These are phyloP conservation scores for Lycium ferocissimum DNA, from an alignment of 257 asterid species.

Conservation along the genomic window DNA sequence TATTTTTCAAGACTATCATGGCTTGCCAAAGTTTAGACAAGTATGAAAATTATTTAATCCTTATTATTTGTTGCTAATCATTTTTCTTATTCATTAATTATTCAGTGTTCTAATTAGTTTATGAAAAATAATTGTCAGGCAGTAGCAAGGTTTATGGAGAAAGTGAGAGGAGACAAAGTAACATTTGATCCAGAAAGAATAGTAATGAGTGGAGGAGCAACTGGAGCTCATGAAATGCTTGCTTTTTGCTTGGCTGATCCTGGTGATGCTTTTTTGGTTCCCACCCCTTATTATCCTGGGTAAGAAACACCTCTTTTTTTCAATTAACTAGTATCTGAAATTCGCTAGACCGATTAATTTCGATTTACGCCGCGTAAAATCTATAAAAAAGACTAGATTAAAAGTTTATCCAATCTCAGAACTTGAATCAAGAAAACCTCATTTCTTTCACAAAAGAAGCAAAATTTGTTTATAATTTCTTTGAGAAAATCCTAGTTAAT, in stretches of 20 bases:
- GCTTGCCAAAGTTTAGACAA: conserved; percentile 78
- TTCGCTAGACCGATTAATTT: not conserved
- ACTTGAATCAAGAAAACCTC: not conserved
- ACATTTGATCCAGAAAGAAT: conserved; percentile 71
- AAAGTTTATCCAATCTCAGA: not conserved
- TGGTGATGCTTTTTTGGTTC: conserved; percentile 83
- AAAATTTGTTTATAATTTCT: no score
- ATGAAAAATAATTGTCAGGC: conserved; percentile 49
- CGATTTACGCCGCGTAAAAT: no score
- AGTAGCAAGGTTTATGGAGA: conserved; percentile 87
- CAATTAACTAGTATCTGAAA: not conserved
- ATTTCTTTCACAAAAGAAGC: not conserved
- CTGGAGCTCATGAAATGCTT: conserved; percentile 82
- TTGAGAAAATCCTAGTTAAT: no score
- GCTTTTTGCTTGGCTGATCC: conserved; percentile 91
- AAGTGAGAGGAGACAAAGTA: conserved; percentile 69
- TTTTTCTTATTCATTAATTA: not conserved
- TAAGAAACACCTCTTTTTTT: conserved; percentile 28
- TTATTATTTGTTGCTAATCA: not conserved
- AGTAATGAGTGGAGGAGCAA: conserved; percentile 94
- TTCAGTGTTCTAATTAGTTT: not conserved
- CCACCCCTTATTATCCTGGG: conserved; percentile 94
- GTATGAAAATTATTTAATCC: conserved; percentile 42
- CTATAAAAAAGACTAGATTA: not conserved
- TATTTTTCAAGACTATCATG: conserved; percentile 74